Evolutionary conservation across 129 eudicot species (phyloP), one percentile per base, ranked within the genome.

Genomic region (Pseudognaphalium luteoalbum): DNA sequence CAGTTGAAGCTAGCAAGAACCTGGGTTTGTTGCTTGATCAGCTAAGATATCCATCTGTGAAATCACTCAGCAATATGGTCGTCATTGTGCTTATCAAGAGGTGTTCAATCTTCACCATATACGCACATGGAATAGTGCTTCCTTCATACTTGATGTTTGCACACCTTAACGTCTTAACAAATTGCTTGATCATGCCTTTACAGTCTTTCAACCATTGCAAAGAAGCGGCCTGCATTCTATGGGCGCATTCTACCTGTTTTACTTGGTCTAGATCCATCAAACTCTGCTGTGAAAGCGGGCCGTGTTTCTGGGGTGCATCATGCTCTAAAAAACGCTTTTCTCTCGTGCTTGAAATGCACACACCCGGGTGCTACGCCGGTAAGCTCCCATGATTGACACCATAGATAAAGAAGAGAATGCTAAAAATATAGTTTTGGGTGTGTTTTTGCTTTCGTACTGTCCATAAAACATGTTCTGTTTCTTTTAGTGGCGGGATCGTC

Each of bases 301-400:
- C 90, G 83, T 81, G 90, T 84, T 83, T 83, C 89, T 56, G 99
- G 99, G 63, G 92, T 86, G 57, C 94, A 82, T 65, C 87, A 81
- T 86, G 88, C 97, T 78, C 81, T 95, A 78, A 95, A 83, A 86
- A 91, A 81, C 25, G 97, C 99, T 51, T 95, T 87, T 76, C 80
- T 86, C 29, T 84, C 89, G 41, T 95, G 99, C 81, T 86, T 95
- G 83, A 86, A 86, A 66, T 95, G 99, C 81, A 78, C 91, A 25
- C 95, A 95, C 80, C 93, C 97, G 6, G 93, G 97, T 75, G 99
- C 99, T 83, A 91, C 76, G 11, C 99, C 97, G 88, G 99, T 95
- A 95, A 74, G 34, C 77, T 68, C 50, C 28, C 66, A 63, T 70
- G 70, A 32, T 56, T 59, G 71, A 52, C 73, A 79, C 72, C 32